Evolutionary conservation across 768 basidiomycete genomes (phyloP).

Genomic region (Nevesoporus exiguus): DNA sequence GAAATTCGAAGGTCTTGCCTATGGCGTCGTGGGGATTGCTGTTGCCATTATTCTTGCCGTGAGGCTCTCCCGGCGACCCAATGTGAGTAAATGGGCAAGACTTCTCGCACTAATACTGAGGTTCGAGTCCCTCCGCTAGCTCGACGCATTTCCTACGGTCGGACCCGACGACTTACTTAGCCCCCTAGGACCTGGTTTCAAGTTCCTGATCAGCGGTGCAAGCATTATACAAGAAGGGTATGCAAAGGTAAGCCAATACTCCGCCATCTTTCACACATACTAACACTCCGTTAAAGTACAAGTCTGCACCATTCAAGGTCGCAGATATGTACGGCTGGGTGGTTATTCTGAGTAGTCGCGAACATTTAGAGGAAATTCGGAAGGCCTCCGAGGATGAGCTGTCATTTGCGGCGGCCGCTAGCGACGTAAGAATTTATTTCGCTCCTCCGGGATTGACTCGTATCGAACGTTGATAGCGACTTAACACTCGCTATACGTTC

Average conservation of each 20-base stretch:
- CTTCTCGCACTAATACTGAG: background rate
- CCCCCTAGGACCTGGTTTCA: background rate
- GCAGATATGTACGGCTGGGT: background rate
- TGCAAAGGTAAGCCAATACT: conserved; percentile 20
- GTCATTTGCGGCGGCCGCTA: background rate
- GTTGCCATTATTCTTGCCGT: background rate
- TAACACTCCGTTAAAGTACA: background rate
- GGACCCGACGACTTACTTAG: background rate
- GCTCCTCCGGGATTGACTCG: background rate
- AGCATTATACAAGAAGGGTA: conserved; percentile 32
- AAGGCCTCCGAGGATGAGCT: background rate
- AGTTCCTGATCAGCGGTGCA: conserved; percentile 5
- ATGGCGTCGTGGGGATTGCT: background rate
- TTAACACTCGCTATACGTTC: background rate
- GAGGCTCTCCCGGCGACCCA: background rate
- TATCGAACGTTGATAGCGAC: background rate
- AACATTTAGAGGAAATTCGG: background rate
- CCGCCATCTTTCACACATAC: no score
- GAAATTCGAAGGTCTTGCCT: background rate
- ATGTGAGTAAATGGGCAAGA: background rate
- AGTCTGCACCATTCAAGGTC: background rate
- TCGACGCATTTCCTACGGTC: background rate
- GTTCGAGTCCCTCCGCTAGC: background rate
- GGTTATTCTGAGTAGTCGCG: background rate
- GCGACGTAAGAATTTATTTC: background rate